Conservation (phyloP, 2,329 filamentous ascomycete species). For the Xylariaceae sp. region DNA sequence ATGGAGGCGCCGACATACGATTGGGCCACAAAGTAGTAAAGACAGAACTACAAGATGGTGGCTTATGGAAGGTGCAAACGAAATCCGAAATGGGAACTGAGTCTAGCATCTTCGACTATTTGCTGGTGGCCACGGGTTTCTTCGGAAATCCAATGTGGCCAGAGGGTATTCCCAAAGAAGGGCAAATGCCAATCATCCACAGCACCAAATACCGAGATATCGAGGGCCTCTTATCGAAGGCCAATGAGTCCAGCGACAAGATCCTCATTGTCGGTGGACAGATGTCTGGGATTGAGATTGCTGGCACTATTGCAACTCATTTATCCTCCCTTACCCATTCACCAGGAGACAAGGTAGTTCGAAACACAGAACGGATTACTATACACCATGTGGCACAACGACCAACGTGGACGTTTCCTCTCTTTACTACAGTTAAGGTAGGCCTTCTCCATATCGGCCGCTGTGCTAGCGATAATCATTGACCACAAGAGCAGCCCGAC, state of each 20-base stretch:
- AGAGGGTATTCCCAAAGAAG: conserved; percentile 45
- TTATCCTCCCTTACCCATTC: conserved; percentile 69
- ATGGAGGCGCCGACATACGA: conserved; percentile 55
- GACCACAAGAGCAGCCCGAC: conserved; percentile 47
- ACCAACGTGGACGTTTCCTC: conserved; percentile 75
- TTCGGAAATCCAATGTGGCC: conserved; percentile 70
- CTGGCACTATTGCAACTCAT: conserved; percentile 73
- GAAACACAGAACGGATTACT: conserved; percentile 56
- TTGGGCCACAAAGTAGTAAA: conserved; percentile 56
- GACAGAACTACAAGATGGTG: conserved; percentile 45
- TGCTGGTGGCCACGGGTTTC: conserved; percentile 78
- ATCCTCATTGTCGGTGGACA: conserved; percentile 80
- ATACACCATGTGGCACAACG: conserved; percentile 74
- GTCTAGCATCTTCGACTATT: conserved; percentile 68
- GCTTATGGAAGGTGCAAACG: conserved; percentile 51
- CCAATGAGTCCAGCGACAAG: conserved; percentile 55
- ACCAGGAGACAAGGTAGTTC: conserved; percentile 50
- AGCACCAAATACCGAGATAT: conserved; percentile 71
- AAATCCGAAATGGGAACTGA: conserved; percentile 47
- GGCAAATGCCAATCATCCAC: conserved; percentile 64
- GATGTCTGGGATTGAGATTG: conserved; percentile 82
- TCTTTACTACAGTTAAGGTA: conserved; percentile 60
- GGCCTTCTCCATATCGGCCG: conserved; percentile 7
- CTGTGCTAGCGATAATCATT: conserved; percentile 37
- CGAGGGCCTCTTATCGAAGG: conserved; percentile 52